These are phyloP conservation scores for Rosa persica DNA, from an alignment of 306 rosid genomes.

Conservation along the genomic window DNA sequence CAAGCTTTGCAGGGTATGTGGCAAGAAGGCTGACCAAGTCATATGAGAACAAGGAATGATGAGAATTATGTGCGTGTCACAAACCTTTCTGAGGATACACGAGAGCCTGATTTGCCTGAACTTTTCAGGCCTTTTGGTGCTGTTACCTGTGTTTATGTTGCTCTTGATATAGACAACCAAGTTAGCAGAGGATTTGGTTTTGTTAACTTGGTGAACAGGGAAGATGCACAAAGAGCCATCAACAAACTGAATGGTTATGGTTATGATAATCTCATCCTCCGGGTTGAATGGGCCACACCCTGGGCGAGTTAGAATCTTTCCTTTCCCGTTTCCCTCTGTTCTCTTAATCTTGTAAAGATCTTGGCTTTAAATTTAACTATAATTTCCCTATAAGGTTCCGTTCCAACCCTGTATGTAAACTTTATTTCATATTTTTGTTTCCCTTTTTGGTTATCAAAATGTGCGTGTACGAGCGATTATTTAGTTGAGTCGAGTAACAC, in stretches of 20 bases:
- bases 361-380: slow-evolving; percentile 8
- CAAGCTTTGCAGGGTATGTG: slow-evolving; percentile 89
- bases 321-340: neutral
- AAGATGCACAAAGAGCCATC: slow-evolving; percentile 92
- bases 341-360: neutral
- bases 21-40: slow-evolving; percentile 93
- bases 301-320: slow-evolving; percentile 42
- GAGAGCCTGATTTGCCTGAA: slow-evolving; percentile 80
- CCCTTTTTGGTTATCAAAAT: neutral
- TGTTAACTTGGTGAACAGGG: slow-evolving; percentile 88
- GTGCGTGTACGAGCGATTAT: too few species aligned
- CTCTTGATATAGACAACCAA: slow-evolving; percentile 80
- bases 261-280: slow-evolving; percentile 72
- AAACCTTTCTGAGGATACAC: slow-evolving; percentile 94
- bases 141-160: slow-evolving; percentile 89
- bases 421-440: neutral
- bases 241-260: slow-evolving; percentile 93
- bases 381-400: slow-evolving; percentile 3
- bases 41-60: slow-evolving; percentile 90
- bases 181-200: slow-evolving; percentile 95
- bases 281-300: slow-evolving; percentile 74
- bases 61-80: slow-evolving; percentile 96
- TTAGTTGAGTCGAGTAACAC: neutral
- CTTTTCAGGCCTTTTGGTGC: slow-evolving; percentile 91
- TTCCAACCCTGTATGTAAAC: neutral